phyloP scores from a whole-genome alignment of 371 early-diverging fungal species.

The Mucor velutinosus region DNA sequence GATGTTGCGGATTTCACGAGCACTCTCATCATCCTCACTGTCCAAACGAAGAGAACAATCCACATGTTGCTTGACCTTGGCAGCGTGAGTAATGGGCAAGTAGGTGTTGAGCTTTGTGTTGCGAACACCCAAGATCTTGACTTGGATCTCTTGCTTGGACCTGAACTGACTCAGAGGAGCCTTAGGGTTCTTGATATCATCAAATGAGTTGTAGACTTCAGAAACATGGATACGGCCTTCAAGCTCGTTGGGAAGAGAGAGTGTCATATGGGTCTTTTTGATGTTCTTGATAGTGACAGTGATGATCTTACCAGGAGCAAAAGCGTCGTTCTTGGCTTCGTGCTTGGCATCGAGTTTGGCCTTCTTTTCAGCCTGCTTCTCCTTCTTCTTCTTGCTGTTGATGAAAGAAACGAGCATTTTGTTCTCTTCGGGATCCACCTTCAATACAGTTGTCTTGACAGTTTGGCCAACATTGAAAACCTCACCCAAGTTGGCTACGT shows the following conservation, averaged over 20 bases:
- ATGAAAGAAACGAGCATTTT: slow-evolving; percentile 41
- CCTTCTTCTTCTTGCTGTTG: slow-evolving; percentile 36
- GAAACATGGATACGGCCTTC: slow-evolving; percentile 71
- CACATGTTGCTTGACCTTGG: slow-evolving; percentile 21
- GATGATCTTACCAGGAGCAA: slow-evolving; percentile 55
- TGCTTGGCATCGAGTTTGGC: slow-evolving; percentile 24
- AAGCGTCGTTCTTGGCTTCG: slow-evolving; percentile 53
- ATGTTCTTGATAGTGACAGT: slow-evolving; percentile 59
- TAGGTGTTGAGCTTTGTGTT: slow-evolving; percentile 59
- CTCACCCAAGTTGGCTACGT: slow-evolving; percentile 42
- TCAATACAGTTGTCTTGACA: slow-evolving; percentile 76
- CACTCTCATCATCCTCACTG: slow-evolving; percentile 2
- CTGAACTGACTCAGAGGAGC: slow-evolving; percentile 46
- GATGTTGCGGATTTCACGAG: slow-evolving; percentile 38
- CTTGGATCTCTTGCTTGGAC: slow-evolving; percentile 45
- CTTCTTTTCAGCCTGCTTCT: slow-evolving; percentile 33
- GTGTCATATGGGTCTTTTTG: slow-evolving; percentile 60
- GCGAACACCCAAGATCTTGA: slow-evolving; percentile 69
- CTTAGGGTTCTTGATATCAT: slow-evolving; percentile 39
- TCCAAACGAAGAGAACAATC: slow-evolving; percentile 35
- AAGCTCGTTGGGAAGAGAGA: slow-evolving; percentile 65
- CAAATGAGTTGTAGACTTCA: slow-evolving; percentile 56
- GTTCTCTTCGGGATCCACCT: slow-evolving; percentile 50
- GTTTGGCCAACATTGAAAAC: slow-evolving; percentile 75
- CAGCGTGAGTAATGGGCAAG: slow-evolving; percentile 63